A percentile compares a stretch with the other conserved stretches of the same genome.
Evolutionary conservation across 2,329 filamentous ascomycete genomes (phyloP).

Genomic region (Clathrospora elynae): DNA sequence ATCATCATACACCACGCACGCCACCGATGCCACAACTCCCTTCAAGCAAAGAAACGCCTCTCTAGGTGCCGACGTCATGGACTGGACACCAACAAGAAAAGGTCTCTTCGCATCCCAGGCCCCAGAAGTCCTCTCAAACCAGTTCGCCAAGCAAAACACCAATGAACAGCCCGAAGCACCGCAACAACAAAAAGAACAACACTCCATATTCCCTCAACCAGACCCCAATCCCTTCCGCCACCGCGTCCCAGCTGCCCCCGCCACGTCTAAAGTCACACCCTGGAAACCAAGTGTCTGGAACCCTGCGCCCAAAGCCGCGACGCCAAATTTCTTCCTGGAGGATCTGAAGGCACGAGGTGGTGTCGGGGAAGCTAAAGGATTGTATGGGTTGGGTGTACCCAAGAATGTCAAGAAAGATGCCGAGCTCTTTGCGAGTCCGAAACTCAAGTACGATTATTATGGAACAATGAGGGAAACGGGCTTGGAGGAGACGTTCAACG

Average conservation of each 20-base stretch:
- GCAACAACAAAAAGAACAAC: slow-evolving; percentile 13
- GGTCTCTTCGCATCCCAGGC: slow-evolving; percentile 46
- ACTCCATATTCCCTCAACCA: slow-evolving; percentile 33
- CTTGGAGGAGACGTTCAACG: slow-evolving; percentile 41
- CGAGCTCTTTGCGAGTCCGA: slow-evolving; percentile 38
- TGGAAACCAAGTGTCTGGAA: slow-evolving; percentile 53
- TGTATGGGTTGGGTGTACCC: slow-evolving; percentile 34
- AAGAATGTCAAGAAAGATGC: slow-evolving; percentile 36
- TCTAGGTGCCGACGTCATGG: slow-evolving; percentile 65
- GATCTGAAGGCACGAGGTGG: slow-evolving; percentile 32
- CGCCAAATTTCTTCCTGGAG: slow-evolving; percentile 59
- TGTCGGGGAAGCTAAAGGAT: slow-evolving; percentile 19
- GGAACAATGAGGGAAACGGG: slow-evolving; percentile 39
- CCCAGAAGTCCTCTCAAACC: slow-evolving; percentile 29
- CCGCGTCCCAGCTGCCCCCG: slow-evolving; percentile 71
- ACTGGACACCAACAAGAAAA: slow-evolving; percentile 66
- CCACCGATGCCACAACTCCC: slow-evolving; percentile 36
- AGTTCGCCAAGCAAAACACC: slow-evolving; percentile 15
- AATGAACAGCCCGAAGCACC: slow-evolving; percentile 13
- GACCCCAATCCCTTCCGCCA: slow-evolving; percentile 68
- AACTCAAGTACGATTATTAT: slow-evolving; percentile 44
- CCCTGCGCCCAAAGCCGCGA: slow-evolving; percentile 58
- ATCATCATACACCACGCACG: slow-evolving; percentile 28
- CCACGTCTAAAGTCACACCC: slow-evolving; percentile 66
- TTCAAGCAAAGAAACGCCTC: slow-evolving; percentile 17